Percentiles rank a stretch among this genome's conserved stretches.
phyloP scores from a whole-genome alignment of 2,329 filamentous ascomycete genomes.

The Hypoxylon sp. region DNA sequence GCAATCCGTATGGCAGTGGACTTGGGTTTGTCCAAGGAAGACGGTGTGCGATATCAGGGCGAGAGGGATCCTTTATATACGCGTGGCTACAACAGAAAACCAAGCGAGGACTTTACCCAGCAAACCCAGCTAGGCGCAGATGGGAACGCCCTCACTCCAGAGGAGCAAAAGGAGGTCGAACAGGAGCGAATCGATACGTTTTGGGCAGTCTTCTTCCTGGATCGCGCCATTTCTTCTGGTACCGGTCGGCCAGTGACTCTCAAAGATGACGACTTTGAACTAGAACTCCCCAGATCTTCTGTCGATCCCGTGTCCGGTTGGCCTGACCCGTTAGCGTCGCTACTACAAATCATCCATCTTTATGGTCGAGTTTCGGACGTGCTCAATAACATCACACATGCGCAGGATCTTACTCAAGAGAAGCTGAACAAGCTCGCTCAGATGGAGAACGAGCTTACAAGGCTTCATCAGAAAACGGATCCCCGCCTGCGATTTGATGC shows the following conservation, averaged over 20 bases:
- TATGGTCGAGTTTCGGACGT: constrained; percentile 89
- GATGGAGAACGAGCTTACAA: constrained; percentile 86
- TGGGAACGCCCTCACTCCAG: constrained; percentile 59
- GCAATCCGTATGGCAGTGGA: constrained; percentile 88
- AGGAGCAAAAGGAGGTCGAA: constrained; percentile 77
- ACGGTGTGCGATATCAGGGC: constrained; percentile 77
- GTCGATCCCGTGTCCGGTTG: constrained; percentile 72
- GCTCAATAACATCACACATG: constrained; percentile 83
- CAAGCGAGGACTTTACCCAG: constrained; percentile 46
- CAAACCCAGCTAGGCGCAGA: constrained; percentile 60
- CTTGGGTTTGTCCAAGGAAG: constrained; percentile 84
- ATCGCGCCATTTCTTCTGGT: constrained; percentile 88
- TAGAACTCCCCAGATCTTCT: constrained; percentile 73
- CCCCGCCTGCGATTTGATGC: constrained; percentile 85
- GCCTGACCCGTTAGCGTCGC: constrained; percentile 83
- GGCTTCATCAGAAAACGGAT: constrained; percentile 79
- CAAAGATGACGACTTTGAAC: constrained; percentile 86
- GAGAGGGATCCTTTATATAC: constrained; percentile 66
- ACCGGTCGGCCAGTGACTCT: constrained; percentile 88
- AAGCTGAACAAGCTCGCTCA: constrained; percentile 78
- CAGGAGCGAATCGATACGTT: constrained; percentile 89
- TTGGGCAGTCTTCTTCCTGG: constrained; percentile 90
- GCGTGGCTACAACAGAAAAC: constrained; percentile 60
- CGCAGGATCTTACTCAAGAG: constrained; percentile 80
- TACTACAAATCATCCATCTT: constrained; percentile 87